Evolutionary conservation across 1,284 basidiomycete genomes (phyloP), one percentile per base, ranked within the genome.

Genomic region (Ceratobasidium sp.): DNA sequence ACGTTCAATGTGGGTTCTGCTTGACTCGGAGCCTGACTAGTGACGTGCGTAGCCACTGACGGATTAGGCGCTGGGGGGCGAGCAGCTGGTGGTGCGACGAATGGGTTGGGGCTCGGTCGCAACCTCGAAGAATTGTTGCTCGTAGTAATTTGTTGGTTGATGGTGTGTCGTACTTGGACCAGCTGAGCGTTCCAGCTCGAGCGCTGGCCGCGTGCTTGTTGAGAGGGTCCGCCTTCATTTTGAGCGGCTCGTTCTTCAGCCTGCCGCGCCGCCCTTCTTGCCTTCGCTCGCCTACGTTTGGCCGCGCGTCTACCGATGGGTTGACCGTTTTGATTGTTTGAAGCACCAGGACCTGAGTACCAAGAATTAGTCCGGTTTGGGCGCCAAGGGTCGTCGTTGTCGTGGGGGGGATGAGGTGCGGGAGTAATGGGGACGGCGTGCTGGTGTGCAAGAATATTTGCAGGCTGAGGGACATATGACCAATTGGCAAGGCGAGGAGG

Each of bases 231-330:
- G 36, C 44, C 29, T 36, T 11, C 36, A 7, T 33, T n/a, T 41
- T 41, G 36, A 11, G 36, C 36, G 6, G 36, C 36, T 41, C 11
- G 36, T 41, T 41, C 36, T 41, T 41, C 36, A 11, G 36, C 36
- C 36, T 41, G 36, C 11, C 36, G 36, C 36, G 36, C 56, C 7
- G 56, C 56, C n/a, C 17, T 57, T 36, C 31, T 31, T 36, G 17
- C 31, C n/a, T 33, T 57, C 15, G 56, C 56, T 33, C 31, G 19
- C 24, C 53, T 54, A 24, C 53, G 56, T 36, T 57, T 57, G 14
- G 27, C 56, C 29, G 56, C 56, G 31, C 56, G 29, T 33, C n/a
- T 57, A 27, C 56, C 36, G 56, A 36, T 57, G 11, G 36, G 4
- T 2, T 29, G 56, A 57, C 36, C 14, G 15, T 11, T 22, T 17